Conservation (phyloP, 192 early-diverging fungal genomes). For the Gryganskiella cystojenkinii region DNA sequence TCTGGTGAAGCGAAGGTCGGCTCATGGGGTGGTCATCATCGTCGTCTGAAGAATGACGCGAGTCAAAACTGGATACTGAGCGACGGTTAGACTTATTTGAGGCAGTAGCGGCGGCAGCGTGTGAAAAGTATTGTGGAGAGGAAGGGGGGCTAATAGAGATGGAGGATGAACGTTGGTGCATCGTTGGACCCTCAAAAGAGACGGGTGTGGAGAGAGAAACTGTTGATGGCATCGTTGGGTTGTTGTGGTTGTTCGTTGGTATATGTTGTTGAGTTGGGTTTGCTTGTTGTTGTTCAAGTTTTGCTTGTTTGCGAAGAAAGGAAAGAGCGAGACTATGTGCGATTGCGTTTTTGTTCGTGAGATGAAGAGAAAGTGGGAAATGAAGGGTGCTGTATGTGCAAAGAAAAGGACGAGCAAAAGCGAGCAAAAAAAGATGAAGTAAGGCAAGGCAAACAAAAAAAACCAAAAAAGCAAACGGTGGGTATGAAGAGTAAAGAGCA, state of each 20-base stretch:
- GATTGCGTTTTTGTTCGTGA: no score
- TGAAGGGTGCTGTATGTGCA: no score
- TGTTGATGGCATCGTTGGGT: constrained; percentile 30
- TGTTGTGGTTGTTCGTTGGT: not conserved
- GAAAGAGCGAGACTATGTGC: no score
- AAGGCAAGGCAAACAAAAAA: not conserved
- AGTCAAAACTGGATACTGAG: constrained; percentile 46
- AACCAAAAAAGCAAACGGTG: not conserved
- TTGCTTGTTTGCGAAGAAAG: no score
- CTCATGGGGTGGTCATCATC: constrained; percentile 22
- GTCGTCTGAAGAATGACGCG: constrained; percentile 29
- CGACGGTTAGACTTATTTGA: constrained; percentile 21
- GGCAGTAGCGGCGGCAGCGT: constrained; percentile 1
- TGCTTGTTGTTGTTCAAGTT: no score
- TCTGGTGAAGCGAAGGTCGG: constrained; percentile 43
- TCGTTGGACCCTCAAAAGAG: constrained; percentile 29
- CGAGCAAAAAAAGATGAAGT: not conserved
- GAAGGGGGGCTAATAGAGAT: constrained; percentile 20
- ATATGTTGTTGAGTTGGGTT: not conserved
- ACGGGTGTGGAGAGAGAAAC: constrained; percentile 18
- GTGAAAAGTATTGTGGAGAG: not conserved
- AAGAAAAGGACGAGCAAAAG: not conserved
- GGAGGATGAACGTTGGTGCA: constrained; percentile 27
- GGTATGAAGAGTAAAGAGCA: not conserved
- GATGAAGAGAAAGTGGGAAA: no score